Base-by-base conservation (phyloP, 208 protist genomes). In the Zelonia costaricensis region DNA sequence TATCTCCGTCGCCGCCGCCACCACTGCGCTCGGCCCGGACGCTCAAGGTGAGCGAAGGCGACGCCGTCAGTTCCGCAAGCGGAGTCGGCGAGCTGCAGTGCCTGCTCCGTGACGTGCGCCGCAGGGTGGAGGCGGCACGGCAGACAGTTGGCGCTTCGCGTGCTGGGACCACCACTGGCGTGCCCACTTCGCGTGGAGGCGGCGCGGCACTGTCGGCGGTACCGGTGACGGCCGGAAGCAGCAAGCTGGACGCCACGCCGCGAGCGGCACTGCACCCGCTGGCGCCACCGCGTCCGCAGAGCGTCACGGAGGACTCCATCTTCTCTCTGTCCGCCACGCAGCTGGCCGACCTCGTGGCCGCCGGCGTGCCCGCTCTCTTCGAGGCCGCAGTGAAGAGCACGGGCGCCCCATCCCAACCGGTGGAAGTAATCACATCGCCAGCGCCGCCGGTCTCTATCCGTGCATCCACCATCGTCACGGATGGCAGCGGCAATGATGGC, bases 301-400 rank as follows among this genome's bases (percentile, higher is more conserved):
- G 71, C 42, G 53, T 60, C 45, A 77, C 70, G 4, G 86, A 89
- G 52, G 86, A 92, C 62, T 84, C 73, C 54, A 81, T 88, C 20
- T 83, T 92, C 45, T 78, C 86, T 1, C 65, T 92, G 6, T 86
- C 73, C 10, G 51, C 47, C 10, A 27, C 42, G 30, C 82, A 92
- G 59, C 31, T 82, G 39, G 27, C 39, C 25, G 80, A 87, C 36
- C 43, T 82, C 10, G 53, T 35, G 35, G 44, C 18, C 9, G 68
- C 73, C 0, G 82, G 80, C 3, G 68, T 79, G 13, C 68, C 85
- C 27, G 52, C 23, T 25, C 62, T 63, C 49, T 72, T 61, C 45
- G n/a, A n/a, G n/a, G n/a, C n/a, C n/a, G n/a, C n/a, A n/a, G n/a
- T n/a, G n/a, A n/a, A n/a, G n/a, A n/a, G n/a, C n/a, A n/a, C n/a